Percentiles rank a stretch among this genome's conserved stretches.
Evolutionary conservation across 2,329 filamentous ascomycete species (phyloP).

Genomic region (Aureobasidium sp.): DNA sequence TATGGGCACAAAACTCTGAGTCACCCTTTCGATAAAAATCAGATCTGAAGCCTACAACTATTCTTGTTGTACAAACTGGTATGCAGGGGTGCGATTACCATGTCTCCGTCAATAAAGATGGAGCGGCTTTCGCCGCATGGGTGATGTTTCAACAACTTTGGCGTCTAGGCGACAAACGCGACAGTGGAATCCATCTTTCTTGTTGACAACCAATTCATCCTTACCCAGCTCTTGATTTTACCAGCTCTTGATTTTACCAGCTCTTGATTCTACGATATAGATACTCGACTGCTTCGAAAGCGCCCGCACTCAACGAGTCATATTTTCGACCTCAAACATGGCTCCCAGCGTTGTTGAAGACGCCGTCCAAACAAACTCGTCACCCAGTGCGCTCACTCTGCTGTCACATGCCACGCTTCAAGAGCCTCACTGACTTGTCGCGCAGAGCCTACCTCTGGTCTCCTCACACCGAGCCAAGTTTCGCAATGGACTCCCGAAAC

Average conservation of each 20-base stretch:
- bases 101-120: neutral
- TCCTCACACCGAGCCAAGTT: conserved; percentile 24
- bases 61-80: too few species aligned
- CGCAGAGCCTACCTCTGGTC: conserved; percentile 29
- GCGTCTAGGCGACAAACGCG: neutral
- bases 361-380: conserved; percentile 36
- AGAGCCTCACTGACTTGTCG: neutral
- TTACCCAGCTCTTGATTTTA: neutral
- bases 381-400: conserved; percentile 25
- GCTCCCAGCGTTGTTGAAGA: conserved; percentile 25
- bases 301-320: too few species aligned
- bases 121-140: neutral
- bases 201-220: neutral
- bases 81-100: neutral
- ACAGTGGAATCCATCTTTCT: neutral
- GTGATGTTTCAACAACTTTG: neutral
- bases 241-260: neutral
- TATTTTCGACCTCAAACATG: conserved; percentile 14
- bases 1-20: neutral
- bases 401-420: conserved; percentile 2
- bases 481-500: conserved; percentile 39
- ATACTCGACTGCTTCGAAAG: too few species aligned
- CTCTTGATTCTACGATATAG: neutral
- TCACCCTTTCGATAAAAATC: neutral
- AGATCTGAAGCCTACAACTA: too few species aligned